phyloP scores from a whole-genome alignment of 1,284 basidiomycete genomes.

The Somion occarium region DNA sequence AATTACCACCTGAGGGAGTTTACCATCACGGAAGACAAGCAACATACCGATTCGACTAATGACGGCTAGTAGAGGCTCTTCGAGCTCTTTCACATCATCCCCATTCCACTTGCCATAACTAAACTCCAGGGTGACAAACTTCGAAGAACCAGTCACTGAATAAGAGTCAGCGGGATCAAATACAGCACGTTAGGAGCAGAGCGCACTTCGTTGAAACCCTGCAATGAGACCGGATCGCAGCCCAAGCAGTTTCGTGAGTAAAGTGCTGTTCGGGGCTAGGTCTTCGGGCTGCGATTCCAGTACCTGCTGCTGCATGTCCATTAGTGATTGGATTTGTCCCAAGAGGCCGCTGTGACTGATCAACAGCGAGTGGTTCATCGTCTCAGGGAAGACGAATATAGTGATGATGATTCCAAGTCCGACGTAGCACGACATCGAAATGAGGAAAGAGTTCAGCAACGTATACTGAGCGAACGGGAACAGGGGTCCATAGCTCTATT shows the following conservation, averaged over 20 bases:
- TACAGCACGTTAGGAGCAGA: background rate
- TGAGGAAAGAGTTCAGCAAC: slow-evolving; percentile 51
- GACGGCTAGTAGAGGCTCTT: slow-evolving; percentile 36
- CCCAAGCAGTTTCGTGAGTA: slow-evolving; percentile 30
- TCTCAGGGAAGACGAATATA: slow-evolving; percentile 70
- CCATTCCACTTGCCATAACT: slow-evolving; percentile 52
- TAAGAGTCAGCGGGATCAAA: background rate
- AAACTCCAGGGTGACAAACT: slow-evolving; percentile 48
- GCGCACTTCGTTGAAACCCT: slow-evolving; percentile 21
- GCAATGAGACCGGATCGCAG: slow-evolving; percentile 21
- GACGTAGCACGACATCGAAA: slow-evolving; percentile 55
- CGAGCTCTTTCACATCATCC: slow-evolving; percentile 43
- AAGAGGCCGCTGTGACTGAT: slow-evolving; percentile 30
- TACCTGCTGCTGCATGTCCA: slow-evolving; percentile 38
- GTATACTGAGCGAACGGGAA: slow-evolving; percentile 66
- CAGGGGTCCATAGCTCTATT: slow-evolving; percentile 46
- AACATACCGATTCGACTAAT: slow-evolving; percentile 40
- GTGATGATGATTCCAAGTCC: slow-evolving; percentile 55
- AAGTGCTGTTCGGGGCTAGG: slow-evolving; percentile 24
- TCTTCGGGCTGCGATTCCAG: slow-evolving; percentile 32
- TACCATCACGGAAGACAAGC: too few relatives aligned
- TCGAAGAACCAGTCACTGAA: slow-evolving; percentile 36
- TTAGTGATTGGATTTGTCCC: slow-evolving; percentile 28
- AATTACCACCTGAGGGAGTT: too few relatives aligned
- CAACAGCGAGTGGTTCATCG: slow-evolving; percentile 51